Conservation (phyloP, 805 yeast genomes). For the Starmerella ratchasimensis region DNA sequence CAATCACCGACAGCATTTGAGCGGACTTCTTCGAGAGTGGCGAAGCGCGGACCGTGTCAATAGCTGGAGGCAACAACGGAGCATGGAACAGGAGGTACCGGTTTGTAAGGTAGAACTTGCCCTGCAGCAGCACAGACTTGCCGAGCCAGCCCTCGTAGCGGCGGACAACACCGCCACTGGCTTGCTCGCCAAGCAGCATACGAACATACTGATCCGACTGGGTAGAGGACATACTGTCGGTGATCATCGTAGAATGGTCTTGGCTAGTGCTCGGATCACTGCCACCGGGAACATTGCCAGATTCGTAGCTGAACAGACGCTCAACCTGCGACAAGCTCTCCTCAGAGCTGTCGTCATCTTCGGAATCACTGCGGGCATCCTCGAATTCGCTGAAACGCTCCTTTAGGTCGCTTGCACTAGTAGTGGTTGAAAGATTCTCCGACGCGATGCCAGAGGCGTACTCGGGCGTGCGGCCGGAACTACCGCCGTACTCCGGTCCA, state of each 20-base stretch:
- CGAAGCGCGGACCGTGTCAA: constrained; percentile 35
- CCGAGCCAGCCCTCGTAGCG: constrained; percentile 43
- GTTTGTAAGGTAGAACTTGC: constrained; percentile 63
- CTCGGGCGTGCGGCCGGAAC: no score
- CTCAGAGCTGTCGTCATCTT: constrained; percentile 1
- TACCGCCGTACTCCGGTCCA: no score
- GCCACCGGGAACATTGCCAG: no score
- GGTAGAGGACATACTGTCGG: no score
- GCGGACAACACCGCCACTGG: constrained; percentile 3
- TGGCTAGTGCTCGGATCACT: no score
- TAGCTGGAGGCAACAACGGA: constrained; percentile 46
- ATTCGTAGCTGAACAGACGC: constrained; percentile 1
- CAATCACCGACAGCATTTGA: constrained; percentile 22
- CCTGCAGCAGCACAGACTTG: constrained; percentile 72
- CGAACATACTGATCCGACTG: constrained; percentile 2
- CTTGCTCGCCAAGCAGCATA: constrained; percentile 4
- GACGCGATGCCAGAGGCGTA: constrained; percentile 1
- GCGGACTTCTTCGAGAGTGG: constrained; percentile 31
- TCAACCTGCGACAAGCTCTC: background rate
- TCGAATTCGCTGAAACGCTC: background rate
- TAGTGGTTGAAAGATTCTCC: no score
- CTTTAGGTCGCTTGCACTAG: background rate
- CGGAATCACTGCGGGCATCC: background rate
- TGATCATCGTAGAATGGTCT: no score
- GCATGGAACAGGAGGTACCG: constrained; percentile 62